Base-by-base conservation (phyloP, 1,284 basidiomycete species). In the Pyrrhoderma lamaoense region DNA sequence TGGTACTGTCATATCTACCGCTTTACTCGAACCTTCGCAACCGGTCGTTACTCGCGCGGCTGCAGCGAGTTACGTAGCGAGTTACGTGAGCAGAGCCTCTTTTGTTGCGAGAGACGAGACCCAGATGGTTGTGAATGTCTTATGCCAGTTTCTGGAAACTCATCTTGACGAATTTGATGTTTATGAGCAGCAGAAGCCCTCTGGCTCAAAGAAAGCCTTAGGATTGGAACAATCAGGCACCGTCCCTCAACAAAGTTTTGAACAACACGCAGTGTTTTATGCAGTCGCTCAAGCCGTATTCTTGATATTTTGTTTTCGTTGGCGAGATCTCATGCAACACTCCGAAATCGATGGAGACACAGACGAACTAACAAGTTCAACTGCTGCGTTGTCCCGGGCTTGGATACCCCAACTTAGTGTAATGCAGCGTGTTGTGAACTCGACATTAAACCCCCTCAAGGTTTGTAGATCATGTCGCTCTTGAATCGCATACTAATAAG, bases 241-340 rank as follows among this genome's bases (percentile, higher is more conserved):
- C n/a, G 38, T 16, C 8, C 39, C 40, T 19, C 57, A 60, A 19
- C 66, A 67, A 1, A 70, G 71, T 43, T 65, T 70, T 47, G 67
- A 72, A 21, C 79, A 86, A 51, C 79, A 85, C 60, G 76, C 75
- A 25, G 78, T 95, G 21, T 98, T 97, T 66, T 99, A 98, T 65
- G 93, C 95, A 3, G 87, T 97, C 27, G 74, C 85, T 0, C 96
- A 99, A 64, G 89, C 94, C 0, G 80, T 93, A 4, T 96, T 99
- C 66, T 79, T 99, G 61, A 93, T 99, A 57, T 99, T 99, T 67
- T 99, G 96, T 67, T 99, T 99, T 72, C 76, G 95, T 16, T 99
- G 94, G 95, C 73, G 91, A 56, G 93, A 94, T 60, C 70, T 98
- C 35, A 68, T 87, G 51, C 80, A 83, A 49, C 64, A 65, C 2